These are phyloP conservation scores for Sporothrix phasma DNA, from an alignment of 2,329 filamentous ascomycete genomes.

Conservation along the genomic window DNA sequence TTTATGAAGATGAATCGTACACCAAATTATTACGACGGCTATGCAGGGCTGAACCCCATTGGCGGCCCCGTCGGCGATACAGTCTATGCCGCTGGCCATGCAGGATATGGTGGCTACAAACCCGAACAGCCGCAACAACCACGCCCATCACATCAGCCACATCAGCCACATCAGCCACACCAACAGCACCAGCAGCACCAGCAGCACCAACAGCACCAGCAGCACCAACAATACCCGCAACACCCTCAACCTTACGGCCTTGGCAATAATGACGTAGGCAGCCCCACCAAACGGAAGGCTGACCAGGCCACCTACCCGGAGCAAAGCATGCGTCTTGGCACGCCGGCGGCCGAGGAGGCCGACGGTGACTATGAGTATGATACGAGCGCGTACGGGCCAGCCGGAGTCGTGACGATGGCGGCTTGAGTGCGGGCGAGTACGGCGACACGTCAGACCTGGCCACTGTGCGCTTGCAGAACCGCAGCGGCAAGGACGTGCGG, in stretches of 20 bases:
- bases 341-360: constrained; percentile 6
- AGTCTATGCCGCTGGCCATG: constrained; percentile 11
- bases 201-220: not conserved
- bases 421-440: constrained; percentile 13
- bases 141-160: not conserved
- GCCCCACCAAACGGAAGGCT: constrained; percentile 8
- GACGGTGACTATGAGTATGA: constrained; percentile 18
- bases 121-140: not conserved
- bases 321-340: constrained; percentile 5
- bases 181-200: not conserved
- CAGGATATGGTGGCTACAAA: not conserved
- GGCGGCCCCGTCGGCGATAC: not conserved
- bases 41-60: constrained; percentile 2
- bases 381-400: constrained; percentile 1
- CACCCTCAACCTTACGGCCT: not conserved
- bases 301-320: not conserved
- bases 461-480: constrained; percentile 8
- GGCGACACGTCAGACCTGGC: not conserved
- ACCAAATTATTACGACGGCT: constrained; percentile 14
- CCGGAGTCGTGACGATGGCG: constrained; percentile 8
- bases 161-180: not conserved
- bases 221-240: not conserved
- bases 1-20: constrained; percentile 17
- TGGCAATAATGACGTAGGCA: not conserved
- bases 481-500: constrained; percentile 13